Conservation (phyloP, 164 flowering plant genomes). For the Berberis vulgaris region DNA sequence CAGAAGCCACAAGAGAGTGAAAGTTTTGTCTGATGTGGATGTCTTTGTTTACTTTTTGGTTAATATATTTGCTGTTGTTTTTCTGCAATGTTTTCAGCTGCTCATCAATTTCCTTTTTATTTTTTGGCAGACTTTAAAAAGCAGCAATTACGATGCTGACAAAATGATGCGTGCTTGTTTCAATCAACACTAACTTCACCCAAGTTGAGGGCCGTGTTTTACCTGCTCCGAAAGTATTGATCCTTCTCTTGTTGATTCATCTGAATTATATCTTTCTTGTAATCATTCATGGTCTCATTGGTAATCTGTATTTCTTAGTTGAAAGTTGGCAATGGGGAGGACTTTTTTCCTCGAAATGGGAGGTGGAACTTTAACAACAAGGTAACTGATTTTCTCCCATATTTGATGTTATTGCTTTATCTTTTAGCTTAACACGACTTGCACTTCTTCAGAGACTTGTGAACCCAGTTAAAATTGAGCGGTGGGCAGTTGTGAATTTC, state of each 20-base stretch:
- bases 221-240: conserved; percentile 60
- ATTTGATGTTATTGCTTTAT: neutral
- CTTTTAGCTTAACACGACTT: neutral
- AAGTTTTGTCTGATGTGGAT: conserved; percentile 49
- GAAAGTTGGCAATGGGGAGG: conserved; percentile 70
- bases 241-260: neutral
- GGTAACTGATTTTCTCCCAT: conserved; percentile 26
- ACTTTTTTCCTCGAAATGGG: conserved; percentile 63
- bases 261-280: neutral
- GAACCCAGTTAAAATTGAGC: conserved; percentile 45
- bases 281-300: neutral
- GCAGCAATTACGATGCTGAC: conserved; percentile 54
- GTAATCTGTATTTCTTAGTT: conserved; percentile 27
- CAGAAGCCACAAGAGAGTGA: conserved; percentile 91
- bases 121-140: conserved; percentile 39
- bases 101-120: neutral
- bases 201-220: conserved; percentile 83
- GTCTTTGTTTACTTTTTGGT: neutral
- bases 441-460: conserved; percentile 40
- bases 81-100: neutral
- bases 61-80: neutral
- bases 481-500: conserved; percentile 87
- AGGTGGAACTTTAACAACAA: conserved; percentile 85
- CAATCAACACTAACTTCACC: conserved; percentile 45
- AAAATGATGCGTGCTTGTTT: conserved; percentile 55